Base-by-base conservation (phyloP, 1,284 basidiomycete genomes). In the Cutaneotrichosporon spelunceum region DNA sequence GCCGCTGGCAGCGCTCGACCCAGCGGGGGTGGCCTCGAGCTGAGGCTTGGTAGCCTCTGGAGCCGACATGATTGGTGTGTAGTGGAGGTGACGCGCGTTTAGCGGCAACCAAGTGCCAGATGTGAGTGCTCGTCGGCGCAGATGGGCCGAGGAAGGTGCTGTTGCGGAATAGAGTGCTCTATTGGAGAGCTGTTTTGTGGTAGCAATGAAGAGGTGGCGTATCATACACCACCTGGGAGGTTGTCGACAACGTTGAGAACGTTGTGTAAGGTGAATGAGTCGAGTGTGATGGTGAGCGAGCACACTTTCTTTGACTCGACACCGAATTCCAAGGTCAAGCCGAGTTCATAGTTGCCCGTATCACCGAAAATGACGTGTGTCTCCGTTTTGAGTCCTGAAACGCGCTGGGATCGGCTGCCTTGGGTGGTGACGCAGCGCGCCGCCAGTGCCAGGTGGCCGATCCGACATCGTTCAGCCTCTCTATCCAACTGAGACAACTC, bases 31-130 rank as follows among this genome's bases (percentile, higher is more conserved):
- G 19, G 63, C 66, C 66, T 74, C 68, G 36, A 68, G 68, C 11
- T 63, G 66, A 24, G 72, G 69, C 27, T 67, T 61, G 34, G 67
- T 69, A 26, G 62, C 67, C 66, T 74, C 68, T 58, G 71, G 66
- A 10, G 68, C 71, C 24, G 73, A 71, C 45, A 70, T 67, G 33
- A 24, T 50, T 21, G 48, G 2, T 26, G 57, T 53, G n/a, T 48
- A n/a, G 57, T 64, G 60, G 24, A 60, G 34, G 42, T 34, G 13
- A n/a, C 53, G 61, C 8, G 50, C 1, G 48, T 29, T 33, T 13
- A 59, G 29, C 24, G 55, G 60, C 57, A 45, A 56, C 21, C 34
- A 33, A 21, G 11, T 34, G 44, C 24, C 34, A 24, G 24, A 44
- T 24, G 53, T 21, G n/a, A 45, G 29, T 26, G 42, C 19, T 34